phyloP scores from a whole-genome alignment of 257 asterid species.

The Ajuga chamaepitys region DNA sequence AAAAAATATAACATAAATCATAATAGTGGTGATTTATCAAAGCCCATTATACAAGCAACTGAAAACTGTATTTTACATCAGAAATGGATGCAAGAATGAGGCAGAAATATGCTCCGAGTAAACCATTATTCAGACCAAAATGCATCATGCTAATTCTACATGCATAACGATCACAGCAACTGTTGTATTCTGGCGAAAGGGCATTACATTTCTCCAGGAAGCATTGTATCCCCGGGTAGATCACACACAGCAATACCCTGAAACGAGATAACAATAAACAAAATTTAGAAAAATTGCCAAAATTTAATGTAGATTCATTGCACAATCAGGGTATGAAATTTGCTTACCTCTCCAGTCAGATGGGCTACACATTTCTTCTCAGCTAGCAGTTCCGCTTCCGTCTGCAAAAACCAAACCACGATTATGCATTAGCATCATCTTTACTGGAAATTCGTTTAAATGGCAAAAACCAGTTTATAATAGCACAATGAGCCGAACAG shows the following conservation, averaged over 20 bases:
- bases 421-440: too few relatives aligned
- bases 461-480: too few relatives aligned
- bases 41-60: background rate
- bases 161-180: constrained; percentile 5
- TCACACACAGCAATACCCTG: constrained; percentile 88
- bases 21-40: too few relatives aligned
- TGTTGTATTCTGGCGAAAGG: background rate
- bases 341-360: constrained; percentile 83
- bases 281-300: background rate
- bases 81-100: background rate
- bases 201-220: constrained; percentile 86
- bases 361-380: constrained; percentile 98
- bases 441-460: too few relatives aligned
- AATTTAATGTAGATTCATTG: background rate
- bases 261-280: background rate
- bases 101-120: constrained; percentile 11
- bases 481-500: too few relatives aligned
- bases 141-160: background rate
- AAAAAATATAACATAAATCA: too few relatives aligned
- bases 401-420: constrained; percentile 36
- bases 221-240: constrained; percentile 96
- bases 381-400: constrained; percentile 92
- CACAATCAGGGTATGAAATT: background rate
- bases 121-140: constrained; percentile 8
- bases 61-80: background rate